Conservation (phyloP, 148 eudicot genomes). For the Chenopodium album region DNA sequence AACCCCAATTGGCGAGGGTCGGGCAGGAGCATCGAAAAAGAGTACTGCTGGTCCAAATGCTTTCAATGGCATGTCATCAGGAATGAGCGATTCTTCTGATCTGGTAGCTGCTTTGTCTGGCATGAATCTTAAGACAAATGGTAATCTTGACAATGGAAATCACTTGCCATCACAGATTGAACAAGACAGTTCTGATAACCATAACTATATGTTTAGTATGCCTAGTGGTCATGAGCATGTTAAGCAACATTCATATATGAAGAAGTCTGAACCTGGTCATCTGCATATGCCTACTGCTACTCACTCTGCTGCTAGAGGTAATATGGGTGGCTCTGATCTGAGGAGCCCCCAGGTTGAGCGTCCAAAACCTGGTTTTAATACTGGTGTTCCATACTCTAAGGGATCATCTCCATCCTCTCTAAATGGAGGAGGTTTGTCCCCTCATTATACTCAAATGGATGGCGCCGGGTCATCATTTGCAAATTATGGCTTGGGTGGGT, state of each 20-base stretch:
- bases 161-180: constrained; percentile 47
- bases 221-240: constrained; percentile 48
- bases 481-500: constrained; percentile 66
- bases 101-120: constrained; percentile 74
- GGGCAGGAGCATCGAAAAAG: constrained; percentile 55
- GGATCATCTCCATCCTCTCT: constrained; percentile 46
- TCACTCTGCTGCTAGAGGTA: constrained; percentile 39
- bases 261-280: constrained; percentile 49
- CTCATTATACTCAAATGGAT: constrained; percentile 62
- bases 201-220: constrained; percentile 50
- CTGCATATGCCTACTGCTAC: constrained; percentile 43
- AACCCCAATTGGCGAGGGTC: constrained; percentile 86
- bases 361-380: constrained; percentile 39
- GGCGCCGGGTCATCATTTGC: constrained; percentile 51
- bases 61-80: constrained; percentile 55
- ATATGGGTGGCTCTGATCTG: constrained; percentile 39
- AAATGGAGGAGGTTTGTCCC: constrained; percentile 47
- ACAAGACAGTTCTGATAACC: constrained; percentile 46
- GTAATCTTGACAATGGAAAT: constrained; percentile 43
- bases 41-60: constrained; percentile 50
- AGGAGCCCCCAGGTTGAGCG: constrained; percentile 51
- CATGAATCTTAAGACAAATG: constrained; percentile 67
- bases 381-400: constrained; percentile 51
- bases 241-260: constrained; percentile 51
- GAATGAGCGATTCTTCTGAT: constrained; percentile 52